Evolutionary conservation across 148 eudicot species (phyloP), one percentile per base, ranked within the genome.

Genomic region (Chenopodium formosanum): DNA sequence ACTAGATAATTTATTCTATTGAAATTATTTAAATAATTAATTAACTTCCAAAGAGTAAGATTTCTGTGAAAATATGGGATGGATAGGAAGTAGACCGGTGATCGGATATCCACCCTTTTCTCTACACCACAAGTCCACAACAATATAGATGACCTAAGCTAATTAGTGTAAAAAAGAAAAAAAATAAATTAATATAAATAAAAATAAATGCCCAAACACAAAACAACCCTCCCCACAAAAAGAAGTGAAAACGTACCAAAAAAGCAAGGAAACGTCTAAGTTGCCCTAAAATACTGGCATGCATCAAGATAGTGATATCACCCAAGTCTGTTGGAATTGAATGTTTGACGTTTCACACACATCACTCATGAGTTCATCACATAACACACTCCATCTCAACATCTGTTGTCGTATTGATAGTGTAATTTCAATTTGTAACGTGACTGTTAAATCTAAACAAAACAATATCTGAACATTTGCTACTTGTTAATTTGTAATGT

Each of bases 281-380:
- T 66, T 70, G 34, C 63, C 75, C 86, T 37, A 58, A 76, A 75
- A 84, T 75, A 37, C 74, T 63, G 82, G 67, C 83, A 48, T 70
- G 78, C 81, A 60, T 80, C 77, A 50, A 23, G 81, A 84, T 62
- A 46, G 12, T 76, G 85, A 83, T 80, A 31, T 84, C 83, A 80
- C 27, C 71, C 34, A 63, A 3, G 27, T 62, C 20, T 4, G 58
- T 12, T 60, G 20, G 14, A 68, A 68, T 76, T 80, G 60, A 62
- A 76, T 64, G 72, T 63, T 62, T 71, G 47, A 76, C 62, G 70
- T 60, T 75, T 83, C 66, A 69, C 74, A 65, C 19, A 23, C 31
- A 60, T 73, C 60, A 48, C 14, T 40, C 40, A 52, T 44, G 29
- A 47, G 76, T 13, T 16, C 60, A 56, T 14, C 17, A 56, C 62